Evolutionary conservation across 768 basidiomycete genomes (phyloP).

Genomic region (Zangia roseola): DNA sequence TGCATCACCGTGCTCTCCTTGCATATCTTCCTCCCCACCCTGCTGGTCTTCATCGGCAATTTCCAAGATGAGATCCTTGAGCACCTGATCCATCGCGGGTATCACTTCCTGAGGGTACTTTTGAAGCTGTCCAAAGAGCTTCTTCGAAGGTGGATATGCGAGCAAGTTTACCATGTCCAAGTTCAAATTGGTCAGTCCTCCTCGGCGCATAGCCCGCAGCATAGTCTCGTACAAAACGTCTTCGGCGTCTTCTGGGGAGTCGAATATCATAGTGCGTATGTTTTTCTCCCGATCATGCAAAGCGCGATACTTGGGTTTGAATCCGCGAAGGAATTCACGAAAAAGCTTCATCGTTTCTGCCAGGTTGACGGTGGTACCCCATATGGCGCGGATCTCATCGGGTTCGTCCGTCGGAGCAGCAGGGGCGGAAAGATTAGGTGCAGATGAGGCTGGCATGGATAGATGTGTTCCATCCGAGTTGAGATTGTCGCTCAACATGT

Average conservation of each 20-base stretch:
- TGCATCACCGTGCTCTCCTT: constrained; percentile 70
- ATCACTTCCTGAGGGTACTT: constrained; percentile 98
- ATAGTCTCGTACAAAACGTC: constrained; percentile 75
- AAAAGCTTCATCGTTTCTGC: constrained; percentile 90
- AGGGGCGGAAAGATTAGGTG: constrained; percentile 56
- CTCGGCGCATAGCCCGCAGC: constrained; percentile 82
- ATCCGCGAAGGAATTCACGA: constrained; percentile 83
- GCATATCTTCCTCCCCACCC: constrained; percentile 71
- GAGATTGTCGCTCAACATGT: constrained; percentile 35
- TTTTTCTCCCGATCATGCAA: constrained; percentile 67
- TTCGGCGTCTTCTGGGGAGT: constrained; percentile 67
- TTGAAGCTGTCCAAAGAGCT: constrained; percentile 77
- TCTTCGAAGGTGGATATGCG: constrained; percentile 81
- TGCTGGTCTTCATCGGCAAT: constrained; percentile 79
- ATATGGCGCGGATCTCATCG: constrained; percentile 88
- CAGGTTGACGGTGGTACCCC: constrained; percentile 96
- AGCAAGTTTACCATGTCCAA: constrained; percentile 84
- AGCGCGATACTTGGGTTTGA: constrained; percentile 88
- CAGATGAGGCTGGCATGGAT: constrained; percentile 57
- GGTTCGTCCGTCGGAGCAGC: constrained; percentile 66
- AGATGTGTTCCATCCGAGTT: constrained; percentile 60
- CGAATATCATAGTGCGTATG: constrained; percentile 45
- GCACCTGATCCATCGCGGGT: constrained; percentile 94
- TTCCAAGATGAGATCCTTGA: constrained; percentile 92
- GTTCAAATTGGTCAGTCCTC: constrained; percentile 92